Percentiles rank a stretch among this genome's conserved stretches.
These are phyloP conservation scores for Adansonia gregorii DNA, from an alignment of 441 rosid genomes.

Conservation along the genomic window DNA sequence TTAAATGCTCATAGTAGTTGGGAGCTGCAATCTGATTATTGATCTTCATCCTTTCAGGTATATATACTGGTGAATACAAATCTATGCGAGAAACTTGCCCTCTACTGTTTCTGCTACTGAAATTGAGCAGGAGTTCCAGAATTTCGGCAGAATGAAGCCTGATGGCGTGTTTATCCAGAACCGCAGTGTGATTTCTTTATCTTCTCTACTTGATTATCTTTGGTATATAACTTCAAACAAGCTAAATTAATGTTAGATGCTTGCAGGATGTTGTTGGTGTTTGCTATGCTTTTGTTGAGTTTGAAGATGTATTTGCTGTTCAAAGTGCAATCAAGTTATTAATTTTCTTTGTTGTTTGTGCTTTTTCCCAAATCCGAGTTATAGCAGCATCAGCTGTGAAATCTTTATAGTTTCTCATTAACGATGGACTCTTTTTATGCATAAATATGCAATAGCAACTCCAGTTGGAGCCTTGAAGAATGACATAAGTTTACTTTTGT, in stretches of 20 bases:
- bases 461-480: background rate
- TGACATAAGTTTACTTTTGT: background rate
- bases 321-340: slow-evolving; percentile 72
- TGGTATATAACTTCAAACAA: slow-evolving; percentile 16
- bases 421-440: background rate
- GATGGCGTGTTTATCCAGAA: slow-evolving; percentile 72
- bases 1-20: background rate
- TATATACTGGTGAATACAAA: slow-evolving; percentile 54
- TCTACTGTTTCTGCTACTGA: slow-evolving; percentile 61
- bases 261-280: slow-evolving; percentile 65
- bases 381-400: background rate
- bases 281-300: slow-evolving; percentile 83
- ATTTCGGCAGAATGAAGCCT: slow-evolving; percentile 69
- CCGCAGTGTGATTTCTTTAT: slow-evolving; percentile 55
- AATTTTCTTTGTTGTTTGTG: slow-evolving; percentile 18
- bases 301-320: slow-evolving; percentile 63
- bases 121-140: slow-evolving; percentile 69
- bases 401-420: slow-evolving; percentile 7
- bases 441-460: background rate
- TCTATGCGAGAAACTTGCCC: slow-evolving; percentile 75
- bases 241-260: slow-evolving; percentile 28
- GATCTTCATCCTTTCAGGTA: slow-evolving; percentile 30
- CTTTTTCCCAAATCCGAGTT: background rate
- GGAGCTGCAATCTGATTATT: slow-evolving; percentile 17
- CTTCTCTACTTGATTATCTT: background rate